These are phyloP conservation scores for Cladosporium sphaerospermum DNA, from an alignment of 2,329 filamentous ascomycete species.

Conservation along the genomic window DNA sequence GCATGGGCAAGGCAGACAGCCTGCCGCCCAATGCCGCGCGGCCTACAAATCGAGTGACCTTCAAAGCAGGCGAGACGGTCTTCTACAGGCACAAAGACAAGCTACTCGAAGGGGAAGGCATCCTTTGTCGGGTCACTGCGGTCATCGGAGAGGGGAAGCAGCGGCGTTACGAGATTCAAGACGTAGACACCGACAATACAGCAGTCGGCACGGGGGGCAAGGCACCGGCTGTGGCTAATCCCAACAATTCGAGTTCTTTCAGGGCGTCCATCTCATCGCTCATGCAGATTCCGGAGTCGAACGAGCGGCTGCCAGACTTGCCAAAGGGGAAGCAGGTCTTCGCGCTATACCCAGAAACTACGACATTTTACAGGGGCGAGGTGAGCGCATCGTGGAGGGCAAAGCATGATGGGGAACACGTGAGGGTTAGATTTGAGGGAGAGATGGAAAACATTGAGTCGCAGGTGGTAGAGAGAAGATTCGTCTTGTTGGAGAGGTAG, in stretches of 20 bases:
- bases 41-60: conserved; percentile 25
- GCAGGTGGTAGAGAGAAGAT: conserved; percentile 46
- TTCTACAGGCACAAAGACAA: conserved; percentile 43
- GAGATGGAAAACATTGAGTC: conserved; percentile 41
- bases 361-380: conserved; percentile 49
- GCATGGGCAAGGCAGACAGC: conserved; percentile 10
- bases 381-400: conserved; percentile 39
- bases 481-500: conserved; percentile 38
- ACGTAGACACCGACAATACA: conserved; percentile 37
- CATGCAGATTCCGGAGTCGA: conserved; percentile 38
- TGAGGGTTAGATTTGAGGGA: conserved; percentile 31
- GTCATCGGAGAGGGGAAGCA: conserved; percentile 50
- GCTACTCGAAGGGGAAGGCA: conserved; percentile 43
- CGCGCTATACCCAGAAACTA: conserved; percentile 46
- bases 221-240: conserved; percentile 23
- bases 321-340: conserved; percentile 39
- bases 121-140: conserved; percentile 44
- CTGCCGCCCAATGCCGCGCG: conserved; percentile 12
- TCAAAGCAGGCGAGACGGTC: conserved; percentile 41
- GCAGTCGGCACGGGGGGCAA: conserved; percentile 16
- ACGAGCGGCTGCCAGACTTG: conserved; percentile 37
- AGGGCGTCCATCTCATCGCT: conserved; percentile 43
- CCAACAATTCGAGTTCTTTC: conserved; percentile 20
- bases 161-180: conserved; percentile 48
- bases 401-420: conserved; percentile 27